Percentiles rank a stretch among this genome's conserved stretches.
These are phyloP conservation scores for Pilatotrama ljubarskyi DNA, from an alignment of 768 basidiomycete species.

Conservation along the genomic window DNA sequence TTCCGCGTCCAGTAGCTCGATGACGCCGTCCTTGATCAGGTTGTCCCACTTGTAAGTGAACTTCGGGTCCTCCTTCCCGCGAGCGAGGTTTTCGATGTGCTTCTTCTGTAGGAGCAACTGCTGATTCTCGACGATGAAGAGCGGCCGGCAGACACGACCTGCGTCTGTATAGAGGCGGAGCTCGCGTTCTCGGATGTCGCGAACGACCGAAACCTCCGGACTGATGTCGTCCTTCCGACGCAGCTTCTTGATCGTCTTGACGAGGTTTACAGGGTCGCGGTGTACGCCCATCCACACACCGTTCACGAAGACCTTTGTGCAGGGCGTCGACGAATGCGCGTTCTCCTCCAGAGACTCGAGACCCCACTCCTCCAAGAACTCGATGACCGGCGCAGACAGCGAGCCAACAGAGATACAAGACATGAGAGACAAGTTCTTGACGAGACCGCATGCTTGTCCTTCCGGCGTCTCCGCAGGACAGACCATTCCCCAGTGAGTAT, in stretches of 20 bases:
- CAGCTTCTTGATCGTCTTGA: constrained; percentile 90
- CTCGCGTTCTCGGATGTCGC: constrained; percentile 96
- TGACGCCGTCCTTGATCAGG: constrained; percentile 81
- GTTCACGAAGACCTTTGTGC: constrained; percentile 98
- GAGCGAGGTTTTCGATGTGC: constrained; percentile 72
- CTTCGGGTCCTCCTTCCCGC: constrained; percentile 58
- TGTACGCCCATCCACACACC: constrained; percentile 99
- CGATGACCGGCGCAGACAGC: constrained; percentile 92
- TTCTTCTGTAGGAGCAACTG: constrained; percentile 81
- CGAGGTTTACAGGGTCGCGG: constrained; percentile 88
- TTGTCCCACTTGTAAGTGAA: constrained; percentile 74
- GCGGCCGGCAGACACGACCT: constrained; percentile 93
- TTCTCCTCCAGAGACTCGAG: constrained; percentile 94
- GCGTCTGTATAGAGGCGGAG: constrained; percentile 94
- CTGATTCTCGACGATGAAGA: constrained; percentile 96
- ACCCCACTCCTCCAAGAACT: constrained; percentile 99
- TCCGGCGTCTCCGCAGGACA: constrained; percentile 99
- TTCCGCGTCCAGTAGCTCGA: constrained; percentile 95
- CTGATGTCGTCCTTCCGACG: constrained; percentile 94
- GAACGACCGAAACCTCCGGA: constrained; percentile 94
- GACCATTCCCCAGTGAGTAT: constrained; percentile 99
- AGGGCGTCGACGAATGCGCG: constrained; percentile 76
- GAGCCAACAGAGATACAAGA: constrained; percentile 97
- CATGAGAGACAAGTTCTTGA: constrained; percentile 98
- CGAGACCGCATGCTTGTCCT: constrained; percentile 98